phyloP scores from a whole-genome alignment of 345 rosid species.

The Luvunga scandens region DNA sequence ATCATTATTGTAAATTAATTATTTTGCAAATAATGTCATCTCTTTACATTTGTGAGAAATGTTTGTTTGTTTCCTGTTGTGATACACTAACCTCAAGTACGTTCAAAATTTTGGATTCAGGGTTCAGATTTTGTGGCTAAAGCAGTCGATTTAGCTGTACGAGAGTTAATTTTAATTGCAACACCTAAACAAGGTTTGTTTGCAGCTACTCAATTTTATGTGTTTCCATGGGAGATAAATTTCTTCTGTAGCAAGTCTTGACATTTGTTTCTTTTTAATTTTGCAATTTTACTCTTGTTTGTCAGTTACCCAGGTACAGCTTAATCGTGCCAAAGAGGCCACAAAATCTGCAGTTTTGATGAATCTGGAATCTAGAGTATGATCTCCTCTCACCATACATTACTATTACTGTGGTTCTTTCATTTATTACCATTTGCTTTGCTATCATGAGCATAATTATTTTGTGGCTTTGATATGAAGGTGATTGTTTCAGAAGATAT shows the following conservation, averaged over 20 bases:
- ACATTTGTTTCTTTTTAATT: not conserved
- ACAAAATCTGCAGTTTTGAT: conserved; percentile 72
- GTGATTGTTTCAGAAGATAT: conserved; percentile 63
- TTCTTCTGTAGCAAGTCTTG: not conserved
- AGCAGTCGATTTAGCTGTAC: conserved; percentile 55
- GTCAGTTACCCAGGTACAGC: conserved; percentile 46
- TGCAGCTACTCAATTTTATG: not conserved
- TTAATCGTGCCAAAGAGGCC: conserved; percentile 60
- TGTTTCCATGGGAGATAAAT: not conserved
- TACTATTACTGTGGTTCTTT: not conserved
- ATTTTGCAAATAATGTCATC: not conserved
- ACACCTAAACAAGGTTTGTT: conserved; percentile 53
- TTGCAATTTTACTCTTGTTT: not conserved
- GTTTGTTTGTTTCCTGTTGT: not conserved
- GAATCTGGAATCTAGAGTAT: conserved; percentile 79
- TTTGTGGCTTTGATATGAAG: conserved; percentile 20
- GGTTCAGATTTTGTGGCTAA: conserved; percentile 46
- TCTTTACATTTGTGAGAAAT: not conserved
- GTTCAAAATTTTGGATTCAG: conserved; percentile 33
- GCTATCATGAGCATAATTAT: conserved; percentile 1
- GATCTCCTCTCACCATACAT: conserved; percentile 11
- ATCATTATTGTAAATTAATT: not conserved
- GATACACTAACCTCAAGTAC: not conserved
- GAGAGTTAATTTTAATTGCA: conserved; percentile 53
- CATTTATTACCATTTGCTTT: not conserved